Conservation (phyloP, 2,329 filamentous ascomycete species). For the Diaporthe capsici region DNA sequence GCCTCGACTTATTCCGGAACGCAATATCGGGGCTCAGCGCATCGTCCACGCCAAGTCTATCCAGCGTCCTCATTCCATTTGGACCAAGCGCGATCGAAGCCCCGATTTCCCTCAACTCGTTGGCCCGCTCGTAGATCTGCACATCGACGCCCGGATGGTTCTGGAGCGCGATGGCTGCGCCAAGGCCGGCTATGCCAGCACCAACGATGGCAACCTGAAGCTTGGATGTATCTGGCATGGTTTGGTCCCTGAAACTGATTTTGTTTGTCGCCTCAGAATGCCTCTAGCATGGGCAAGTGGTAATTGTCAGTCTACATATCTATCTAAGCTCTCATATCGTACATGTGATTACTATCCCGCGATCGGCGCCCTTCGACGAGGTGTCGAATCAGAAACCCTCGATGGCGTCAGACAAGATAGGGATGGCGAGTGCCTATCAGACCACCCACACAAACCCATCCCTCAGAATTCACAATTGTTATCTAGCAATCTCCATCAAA, state of each 20-base stretch:
- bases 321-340: neutral
- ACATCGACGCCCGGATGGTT: conserved; percentile 57
- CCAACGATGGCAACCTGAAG: conserved; percentile 63
- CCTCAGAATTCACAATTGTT: neutral
- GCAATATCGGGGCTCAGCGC: conserved; percentile 58
- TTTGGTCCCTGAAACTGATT: too few relatives aligned
- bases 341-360: neutral
- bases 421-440: conserved; percentile 33
- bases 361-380: conserved; percentile 26
- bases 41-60: conserved; percentile 63
- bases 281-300: too few relatives aligned
- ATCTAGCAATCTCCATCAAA: neutral
- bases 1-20: conserved; percentile 56
- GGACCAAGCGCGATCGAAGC: conserved; percentile 65
- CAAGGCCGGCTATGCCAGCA: conserved; percentile 65
- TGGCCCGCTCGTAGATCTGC: conserved; percentile 64
- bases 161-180: conserved; percentile 57
- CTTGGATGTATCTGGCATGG: conserved; percentile 20
- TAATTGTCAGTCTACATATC: neutral
- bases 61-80: conserved; percentile 66
- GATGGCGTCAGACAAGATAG: conserved; percentile 32
- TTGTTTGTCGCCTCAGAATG: neutral
- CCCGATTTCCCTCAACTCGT: conserved; percentile 61
- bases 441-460: neutral
- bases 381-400: neutral